Percentiles rank a stretch among this genome's conserved stretches.
phyloP scores from a whole-genome alignment of 805 yeast species.

The Wickerhamiella allomyrinae region DNA sequence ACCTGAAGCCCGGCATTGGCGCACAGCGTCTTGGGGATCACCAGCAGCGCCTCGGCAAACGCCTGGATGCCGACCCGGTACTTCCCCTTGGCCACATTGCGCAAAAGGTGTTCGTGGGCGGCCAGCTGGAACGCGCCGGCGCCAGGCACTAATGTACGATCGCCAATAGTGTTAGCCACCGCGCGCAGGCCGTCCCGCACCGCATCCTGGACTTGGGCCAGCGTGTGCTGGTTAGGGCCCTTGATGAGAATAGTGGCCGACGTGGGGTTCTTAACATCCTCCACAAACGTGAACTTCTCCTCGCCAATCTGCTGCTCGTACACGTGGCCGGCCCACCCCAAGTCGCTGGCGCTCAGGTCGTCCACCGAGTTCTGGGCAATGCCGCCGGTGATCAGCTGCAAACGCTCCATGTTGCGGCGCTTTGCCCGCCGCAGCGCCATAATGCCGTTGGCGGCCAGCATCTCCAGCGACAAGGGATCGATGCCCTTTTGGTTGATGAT shows the following conservation, averaged over 20 bases:
- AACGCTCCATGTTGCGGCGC: constrained; percentile 97
- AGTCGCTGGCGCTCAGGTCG: constrained; percentile 60
- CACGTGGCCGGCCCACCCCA: constrained; percentile 83
- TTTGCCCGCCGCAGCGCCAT: constrained; percentile 94
- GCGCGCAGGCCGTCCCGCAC: constrained; percentile 94
- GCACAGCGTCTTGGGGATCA: constrained; percentile 84
- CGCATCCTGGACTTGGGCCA: constrained; percentile 91
- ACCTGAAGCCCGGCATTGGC: constrained; percentile 90
- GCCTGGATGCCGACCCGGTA: constrained; percentile 84
- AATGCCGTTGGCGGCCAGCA: constrained; percentile 82
- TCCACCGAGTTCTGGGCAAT: constrained; percentile 96
- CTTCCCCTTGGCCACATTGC: constrained; percentile 59
- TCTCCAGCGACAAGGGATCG: constrained; percentile 94
- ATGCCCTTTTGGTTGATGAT: constrained; percentile 96
- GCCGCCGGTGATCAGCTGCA: constrained; percentile 93
- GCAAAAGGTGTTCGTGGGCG: constrained; percentile 55
- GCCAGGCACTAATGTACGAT: constrained; percentile 79
- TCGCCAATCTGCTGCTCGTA: constrained; percentile 91
- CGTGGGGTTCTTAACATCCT: constrained; percentile 75
- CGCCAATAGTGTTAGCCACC: constrained; percentile 80
- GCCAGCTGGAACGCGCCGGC: constrained; percentile 93
- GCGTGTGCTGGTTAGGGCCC: constrained; percentile 81
- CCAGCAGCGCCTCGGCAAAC: constrained; percentile 79
- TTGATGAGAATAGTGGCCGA: constrained; percentile 83
- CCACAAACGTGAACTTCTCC: constrained; percentile 92